These are phyloP conservation scores for Jimgerdemannia flammicorona DNA, from an alignment of 192 early-diverging fungal genomes.

Conservation along the genomic window DNA sequence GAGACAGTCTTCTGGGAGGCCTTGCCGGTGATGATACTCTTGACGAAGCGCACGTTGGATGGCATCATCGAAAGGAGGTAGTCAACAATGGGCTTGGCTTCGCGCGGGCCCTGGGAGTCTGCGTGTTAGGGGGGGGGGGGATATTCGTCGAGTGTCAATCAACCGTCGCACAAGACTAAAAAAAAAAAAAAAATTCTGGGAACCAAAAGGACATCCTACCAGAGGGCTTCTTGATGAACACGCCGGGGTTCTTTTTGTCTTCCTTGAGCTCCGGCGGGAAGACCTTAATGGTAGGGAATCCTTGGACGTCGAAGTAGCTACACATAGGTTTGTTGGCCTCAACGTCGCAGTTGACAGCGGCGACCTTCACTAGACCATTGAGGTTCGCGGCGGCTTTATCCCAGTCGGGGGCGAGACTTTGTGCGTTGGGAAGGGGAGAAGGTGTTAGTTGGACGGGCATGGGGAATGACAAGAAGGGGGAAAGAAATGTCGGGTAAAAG, in stretches of 20 bases:
- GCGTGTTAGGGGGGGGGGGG: slow-evolving; percentile 5
- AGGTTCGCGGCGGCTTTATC: slow-evolving; percentile 84
- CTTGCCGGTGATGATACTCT: slow-evolving; percentile 26
- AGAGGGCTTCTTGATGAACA: slow-evolving; percentile 20
- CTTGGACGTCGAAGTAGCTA: slow-evolving; percentile 72
- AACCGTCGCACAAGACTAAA: not conserved
- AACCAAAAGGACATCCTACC: slow-evolving; percentile 29
- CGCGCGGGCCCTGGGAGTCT: slow-evolving; percentile 74
- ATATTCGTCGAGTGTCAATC: not conserved
- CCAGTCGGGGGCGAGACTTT: slow-evolving; percentile 78
- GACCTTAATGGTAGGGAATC: slow-evolving; percentile 85
- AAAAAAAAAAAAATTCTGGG: not conserved
- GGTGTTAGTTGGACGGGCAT: not conserved
- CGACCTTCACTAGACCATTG: slow-evolving; percentile 80
- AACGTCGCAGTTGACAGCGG: slow-evolving; percentile 90
- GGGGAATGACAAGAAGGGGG: not conserved
- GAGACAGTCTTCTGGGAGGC: slow-evolving; percentile 49
- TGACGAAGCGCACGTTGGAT: slow-evolving; percentile 42
- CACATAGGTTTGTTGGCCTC: slow-evolving; percentile 75
- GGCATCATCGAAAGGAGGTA: slow-evolving; percentile 61
- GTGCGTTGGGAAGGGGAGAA: not conserved
- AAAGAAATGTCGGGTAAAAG: not conserved
- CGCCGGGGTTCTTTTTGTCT: slow-evolving; percentile 45
- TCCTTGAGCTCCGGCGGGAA: slow-evolving; percentile 46
- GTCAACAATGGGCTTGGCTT: slow-evolving; percentile 72